Conservation (phyloP, 75 land plant genomes). For the Gnetum montanum region DNA sequence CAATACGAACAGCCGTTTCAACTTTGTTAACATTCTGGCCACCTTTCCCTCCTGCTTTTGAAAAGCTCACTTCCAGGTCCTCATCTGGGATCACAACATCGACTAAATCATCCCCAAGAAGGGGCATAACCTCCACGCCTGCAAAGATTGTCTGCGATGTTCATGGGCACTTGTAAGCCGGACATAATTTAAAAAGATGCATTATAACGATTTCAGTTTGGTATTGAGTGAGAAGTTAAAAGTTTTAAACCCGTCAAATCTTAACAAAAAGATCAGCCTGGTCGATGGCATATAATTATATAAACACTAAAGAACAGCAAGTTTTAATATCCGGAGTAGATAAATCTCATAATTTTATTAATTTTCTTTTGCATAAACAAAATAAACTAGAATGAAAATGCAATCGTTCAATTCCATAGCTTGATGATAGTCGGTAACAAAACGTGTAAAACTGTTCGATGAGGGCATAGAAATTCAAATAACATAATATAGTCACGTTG, state of each 20-base stretch:
- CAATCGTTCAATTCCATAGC: too few species aligned
- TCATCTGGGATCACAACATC: conserved; percentile 85
- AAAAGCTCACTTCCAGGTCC: conserved; percentile 69
- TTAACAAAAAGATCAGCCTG: not conserved
- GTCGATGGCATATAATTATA: not conserved
- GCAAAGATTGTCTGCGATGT: conserved; percentile 90
- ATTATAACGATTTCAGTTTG: not conserved
- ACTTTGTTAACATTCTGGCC: conserved; percentile 99
- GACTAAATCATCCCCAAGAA: conserved; percentile 75
- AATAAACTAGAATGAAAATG: too few species aligned
- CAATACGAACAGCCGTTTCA: conserved; percentile 96
- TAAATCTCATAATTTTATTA: too few species aligned
- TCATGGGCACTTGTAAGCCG: not conserved
- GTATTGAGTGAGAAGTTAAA: not conserved
- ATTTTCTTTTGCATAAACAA: too few species aligned
- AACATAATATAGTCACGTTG: too few species aligned
- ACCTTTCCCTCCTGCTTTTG: conserved; percentile 94
- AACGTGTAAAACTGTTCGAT: too few species aligned
- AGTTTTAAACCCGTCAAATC: not conserved
- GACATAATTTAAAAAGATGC: not conserved
- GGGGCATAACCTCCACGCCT: conserved; percentile 95
- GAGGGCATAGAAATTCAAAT: too few species aligned
- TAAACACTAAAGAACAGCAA: too few species aligned
- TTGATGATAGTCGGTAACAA: too few species aligned
- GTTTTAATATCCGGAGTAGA: too few species aligned